Conservation (phyloP, 2,329 filamentous ascomycete genomes). For the Rhinocladiella mackenziei region DNA sequence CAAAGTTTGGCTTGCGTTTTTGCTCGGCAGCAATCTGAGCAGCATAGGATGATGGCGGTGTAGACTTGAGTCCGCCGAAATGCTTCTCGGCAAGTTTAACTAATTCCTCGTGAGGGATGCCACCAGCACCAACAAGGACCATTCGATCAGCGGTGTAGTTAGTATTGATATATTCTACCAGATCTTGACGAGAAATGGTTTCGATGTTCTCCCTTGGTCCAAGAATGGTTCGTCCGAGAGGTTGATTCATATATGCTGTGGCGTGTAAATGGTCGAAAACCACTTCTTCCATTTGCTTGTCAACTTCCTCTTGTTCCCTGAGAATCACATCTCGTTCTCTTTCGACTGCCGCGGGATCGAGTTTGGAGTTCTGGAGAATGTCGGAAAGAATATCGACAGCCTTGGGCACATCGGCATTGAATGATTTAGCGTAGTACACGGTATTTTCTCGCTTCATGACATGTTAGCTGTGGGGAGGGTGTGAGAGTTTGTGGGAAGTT, state of each 20-base stretch:
- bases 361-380: constrained; percentile 98
- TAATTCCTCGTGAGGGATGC: constrained; percentile 87
- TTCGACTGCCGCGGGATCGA: constrained; percentile 88
- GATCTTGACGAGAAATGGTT: constrained; percentile 86
- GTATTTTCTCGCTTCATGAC: constrained; percentile 83
- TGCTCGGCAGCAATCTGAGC: constrained; percentile 66
- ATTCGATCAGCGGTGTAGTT: constrained; percentile 99
- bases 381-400: constrained; percentile 98
- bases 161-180: constrained; percentile 95
- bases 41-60: constrained; percentile 69
- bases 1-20: constrained; percentile 88
- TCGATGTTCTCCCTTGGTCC: constrained; percentile 98
- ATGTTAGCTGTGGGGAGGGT: constrained; percentile 23
- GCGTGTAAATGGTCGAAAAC: constrained; percentile 99
- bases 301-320: constrained; percentile 97
- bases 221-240: constrained; percentile 94
- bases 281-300: constrained; percentile 99
- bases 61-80: constrained; percentile 74
- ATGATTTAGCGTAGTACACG: constrained; percentile 98
- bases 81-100: constrained; percentile 96
- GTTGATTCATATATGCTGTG: constrained; percentile 94
- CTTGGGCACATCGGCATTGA: constrained; percentile 95
- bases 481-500: constrained; percentile 17
- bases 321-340: constrained; percentile 98
- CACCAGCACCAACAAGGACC: constrained; percentile 94